Evolutionary conservation across 2,329 filamentous ascomycete species (phyloP).

Genomic region (Mycosphaerella arachidis): DNA sequence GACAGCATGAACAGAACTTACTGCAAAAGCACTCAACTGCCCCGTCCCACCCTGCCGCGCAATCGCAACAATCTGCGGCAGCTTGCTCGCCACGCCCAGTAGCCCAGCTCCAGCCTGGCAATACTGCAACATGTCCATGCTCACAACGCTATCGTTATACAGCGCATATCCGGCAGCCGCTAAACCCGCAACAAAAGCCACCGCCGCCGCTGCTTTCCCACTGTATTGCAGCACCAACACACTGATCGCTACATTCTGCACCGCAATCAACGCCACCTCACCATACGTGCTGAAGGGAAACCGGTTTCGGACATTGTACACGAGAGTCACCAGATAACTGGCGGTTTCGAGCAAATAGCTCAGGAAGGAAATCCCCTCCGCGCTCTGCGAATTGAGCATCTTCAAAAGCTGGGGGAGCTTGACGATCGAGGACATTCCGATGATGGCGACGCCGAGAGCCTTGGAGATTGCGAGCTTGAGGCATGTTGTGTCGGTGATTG

Average conservation of each 20-base stretch:
- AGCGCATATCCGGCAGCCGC: slow-evolving; percentile 66
- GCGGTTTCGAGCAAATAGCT: slow-evolving; percentile 89
- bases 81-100: slow-evolving; percentile 81
- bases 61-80: slow-evolving; percentile 87
- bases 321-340: slow-evolving; percentile 80
- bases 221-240: slow-evolving; percentile 81
- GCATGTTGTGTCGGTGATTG: slow-evolving; percentile 71
- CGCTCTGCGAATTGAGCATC: slow-evolving; percentile 73
- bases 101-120: slow-evolving; percentile 81
- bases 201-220: slow-evolving; percentile 63
- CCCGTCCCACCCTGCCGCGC: slow-evolving; percentile 83
- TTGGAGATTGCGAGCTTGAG: slow-evolving; percentile 89
- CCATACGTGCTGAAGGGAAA: slow-evolving; percentile 97
- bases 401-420: slow-evolving; percentile 97
- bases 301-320: slow-evolving; percentile 84
- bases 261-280: slow-evolving; percentile 86
- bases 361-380: slow-evolving; percentile 80
- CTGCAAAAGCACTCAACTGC: slow-evolving; percentile 95
- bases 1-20: too few species aligned
- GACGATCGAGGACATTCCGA: slow-evolving; percentile 82
- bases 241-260: slow-evolving; percentile 87
- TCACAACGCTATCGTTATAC: slow-evolving; percentile 62
- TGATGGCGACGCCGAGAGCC: slow-evolving; percentile 87
- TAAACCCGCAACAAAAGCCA: slow-evolving; percentile 72
- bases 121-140: slow-evolving; percentile 63